Evolutionary conservation across 2,329 filamentous ascomycete genomes (phyloP).

Genomic region (Fusarium sp.): DNA sequence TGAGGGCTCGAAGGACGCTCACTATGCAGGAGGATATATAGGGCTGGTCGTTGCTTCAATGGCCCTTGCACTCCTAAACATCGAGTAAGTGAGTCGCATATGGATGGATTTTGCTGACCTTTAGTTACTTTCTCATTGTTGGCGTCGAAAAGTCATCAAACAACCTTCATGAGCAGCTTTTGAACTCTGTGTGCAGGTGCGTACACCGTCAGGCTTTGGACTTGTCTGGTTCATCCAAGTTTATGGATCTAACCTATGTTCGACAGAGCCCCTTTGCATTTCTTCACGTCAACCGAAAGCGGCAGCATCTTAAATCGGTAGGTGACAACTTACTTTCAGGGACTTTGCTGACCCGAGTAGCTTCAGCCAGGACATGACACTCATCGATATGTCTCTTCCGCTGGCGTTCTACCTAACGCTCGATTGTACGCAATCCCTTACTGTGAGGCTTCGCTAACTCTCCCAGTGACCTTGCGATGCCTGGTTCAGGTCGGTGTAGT

Average conservation of each 20-base stretch:
- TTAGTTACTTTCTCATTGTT: slow-evolving; percentile 38
- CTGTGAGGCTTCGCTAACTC: background rate
- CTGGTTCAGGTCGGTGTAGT: slow-evolving; percentile 37
- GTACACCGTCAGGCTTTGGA: too few species aligned
- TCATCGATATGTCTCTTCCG: slow-evolving; percentile 52
- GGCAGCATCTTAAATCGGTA: slow-evolving; percentile 53
- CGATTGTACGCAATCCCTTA: slow-evolving; percentile 38
- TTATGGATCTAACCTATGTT: too few species aligned
- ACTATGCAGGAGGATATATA: slow-evolving; percentile 38
- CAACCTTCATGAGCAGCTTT: slow-evolving; percentile 30
- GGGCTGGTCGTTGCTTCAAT: slow-evolving; percentile 31
- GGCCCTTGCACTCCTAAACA: slow-evolving; percentile 10
- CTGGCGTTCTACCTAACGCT: slow-evolving; percentile 43
- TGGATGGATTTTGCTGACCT: background rate
- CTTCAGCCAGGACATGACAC: slow-evolving; percentile 54
- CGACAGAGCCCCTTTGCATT: slow-evolving; percentile 49
- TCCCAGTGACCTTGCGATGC: slow-evolving; percentile 41
- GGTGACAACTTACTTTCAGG: background rate
- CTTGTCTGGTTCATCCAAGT: too few species aligned
- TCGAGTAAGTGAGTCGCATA: background rate
- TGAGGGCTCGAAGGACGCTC: slow-evolving; percentile 22
- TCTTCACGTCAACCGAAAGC: slow-evolving; percentile 52
- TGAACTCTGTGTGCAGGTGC: slow-evolving; percentile 31
- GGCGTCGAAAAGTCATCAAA: slow-evolving; percentile 37
- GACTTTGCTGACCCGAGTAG: slow-evolving; percentile 38